These are phyloP conservation scores for Corynespora cassiicola DNA, from an alignment of 2,329 filamentous ascomycete genomes.

Conservation along the genomic window DNA sequence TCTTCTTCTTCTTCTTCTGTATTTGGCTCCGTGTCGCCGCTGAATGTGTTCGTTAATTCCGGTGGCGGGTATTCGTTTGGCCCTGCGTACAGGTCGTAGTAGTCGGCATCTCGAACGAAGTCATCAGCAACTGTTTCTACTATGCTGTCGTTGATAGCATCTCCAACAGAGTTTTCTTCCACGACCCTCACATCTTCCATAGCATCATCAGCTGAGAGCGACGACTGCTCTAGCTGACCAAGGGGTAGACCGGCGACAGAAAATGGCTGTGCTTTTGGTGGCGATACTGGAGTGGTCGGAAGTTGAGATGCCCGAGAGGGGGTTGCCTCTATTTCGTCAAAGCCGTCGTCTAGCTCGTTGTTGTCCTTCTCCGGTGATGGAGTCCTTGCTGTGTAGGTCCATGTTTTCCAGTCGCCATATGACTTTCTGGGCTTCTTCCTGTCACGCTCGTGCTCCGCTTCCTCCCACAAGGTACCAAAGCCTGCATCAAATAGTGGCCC, in stretches of 20 bases:
- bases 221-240: no score
- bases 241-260: constrained; percentile 10
- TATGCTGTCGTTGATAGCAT: no score
- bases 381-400: constrained; percentile 76
- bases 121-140: no score
- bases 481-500: constrained; percentile 69
- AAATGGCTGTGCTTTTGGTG: constrained; percentile 4
- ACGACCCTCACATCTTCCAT: no score
- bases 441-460: constrained; percentile 62
- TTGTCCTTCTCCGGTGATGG: constrained; percentile 69
- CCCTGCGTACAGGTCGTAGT: constrained; percentile 31
- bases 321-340: constrained; percentile 21
- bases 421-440: constrained; percentile 76
- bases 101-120: constrained; percentile 20
- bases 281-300: constrained; percentile 35
- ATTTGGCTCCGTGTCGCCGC: constrained; percentile 37
- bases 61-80: constrained; percentile 57
- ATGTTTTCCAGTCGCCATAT: constrained; percentile 70
- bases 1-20: constrained; percentile 27
- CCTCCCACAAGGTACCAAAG: constrained; percentile 71
- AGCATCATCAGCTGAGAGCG: no score
- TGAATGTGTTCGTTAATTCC: constrained; percentile 58
- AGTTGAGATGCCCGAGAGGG: constrained; percentile 30
- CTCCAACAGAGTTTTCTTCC: no score
- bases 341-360: constrained; percentile 21